These are phyloP conservation scores for Fusarium sp. DNA, from an alignment of 2,329 filamentous ascomycete species.

Conservation along the genomic window DNA sequence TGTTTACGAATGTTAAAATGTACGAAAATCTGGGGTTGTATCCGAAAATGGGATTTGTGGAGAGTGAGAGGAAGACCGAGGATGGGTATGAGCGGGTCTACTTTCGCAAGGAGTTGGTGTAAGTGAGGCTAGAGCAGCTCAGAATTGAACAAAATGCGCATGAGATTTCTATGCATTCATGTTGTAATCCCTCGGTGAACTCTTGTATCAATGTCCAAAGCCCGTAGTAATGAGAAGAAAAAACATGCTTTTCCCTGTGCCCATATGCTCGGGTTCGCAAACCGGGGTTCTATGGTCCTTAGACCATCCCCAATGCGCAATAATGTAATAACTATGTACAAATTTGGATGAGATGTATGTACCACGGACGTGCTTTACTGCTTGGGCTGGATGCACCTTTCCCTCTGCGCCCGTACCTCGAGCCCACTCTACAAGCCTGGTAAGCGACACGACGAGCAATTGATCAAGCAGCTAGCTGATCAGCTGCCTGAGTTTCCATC, in stretches of 20 bases:
- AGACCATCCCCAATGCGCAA: too few species aligned
- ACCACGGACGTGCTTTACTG: neutral
- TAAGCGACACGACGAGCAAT: neutral
- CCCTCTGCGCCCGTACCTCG: too few species aligned
- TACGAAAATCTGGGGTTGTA: slow-evolving; percentile 53
- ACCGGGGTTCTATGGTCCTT: neutral
- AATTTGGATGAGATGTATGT: neutral
- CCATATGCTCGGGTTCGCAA: neutral
- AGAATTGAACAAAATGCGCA: too few species aligned
- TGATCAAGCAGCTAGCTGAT: neutral
- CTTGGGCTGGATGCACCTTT: too few species aligned
- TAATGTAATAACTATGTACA: neutral
- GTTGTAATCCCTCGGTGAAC: neutral
- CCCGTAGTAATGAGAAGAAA: neutral
- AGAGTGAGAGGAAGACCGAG: slow-evolving; percentile 51
- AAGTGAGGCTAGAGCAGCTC: slow-evolving; percentile 19
- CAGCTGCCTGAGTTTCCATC: neutral
- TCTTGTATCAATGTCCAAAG: neutral
- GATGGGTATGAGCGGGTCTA: slow-evolving; percentile 56
- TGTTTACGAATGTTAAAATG: slow-evolving; percentile 57
- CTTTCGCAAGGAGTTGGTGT: slow-evolving; percentile 54
- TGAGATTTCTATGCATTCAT: neutral
- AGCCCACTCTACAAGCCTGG: too few species aligned
- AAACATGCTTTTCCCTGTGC: slow-evolving; percentile 1
- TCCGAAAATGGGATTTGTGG: slow-evolving; percentile 52